phyloP scores from a whole-genome alignment of 257 asterid species.

The Fraxinus pennsylvanica region DNA sequence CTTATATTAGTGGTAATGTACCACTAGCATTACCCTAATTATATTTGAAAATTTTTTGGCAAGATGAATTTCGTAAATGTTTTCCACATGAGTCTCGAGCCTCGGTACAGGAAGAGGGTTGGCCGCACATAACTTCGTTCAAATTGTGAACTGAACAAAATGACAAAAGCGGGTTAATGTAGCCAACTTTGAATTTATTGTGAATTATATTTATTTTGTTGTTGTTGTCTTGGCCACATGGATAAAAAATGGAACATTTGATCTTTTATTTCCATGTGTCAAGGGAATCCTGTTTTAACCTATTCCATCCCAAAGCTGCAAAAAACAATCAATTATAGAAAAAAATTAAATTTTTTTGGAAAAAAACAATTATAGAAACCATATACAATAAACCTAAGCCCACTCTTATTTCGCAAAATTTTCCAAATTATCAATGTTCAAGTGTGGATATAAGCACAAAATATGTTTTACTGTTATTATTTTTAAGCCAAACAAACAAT shows the following conservation, averaged over 20 bases:
- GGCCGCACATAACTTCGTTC: too few relatives aligned
- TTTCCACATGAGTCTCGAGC: too few relatives aligned
- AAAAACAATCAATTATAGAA: not conserved
- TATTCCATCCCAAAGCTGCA: constrained; percentile 1
- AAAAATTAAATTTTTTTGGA: too few relatives aligned
- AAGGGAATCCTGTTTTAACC: not conserved
- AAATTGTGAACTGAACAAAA: not conserved
- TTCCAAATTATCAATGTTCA: not conserved
- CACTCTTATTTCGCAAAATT: not conserved
- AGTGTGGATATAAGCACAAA: constrained; percentile 12
- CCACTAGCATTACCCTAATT: too few relatives aligned
- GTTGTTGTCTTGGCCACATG: too few relatives aligned
- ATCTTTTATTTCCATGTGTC: not conserved
- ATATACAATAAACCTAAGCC: not conserved
- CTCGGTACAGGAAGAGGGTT: too few relatives aligned
- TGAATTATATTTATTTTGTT: too few relatives aligned
- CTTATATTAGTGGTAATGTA: too few relatives aligned
- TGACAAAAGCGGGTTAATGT: not conserved
- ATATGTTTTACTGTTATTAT: not conserved
- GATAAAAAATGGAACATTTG: constrained; percentile 16
- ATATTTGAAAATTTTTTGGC: not conserved
- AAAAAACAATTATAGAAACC: not conserved
- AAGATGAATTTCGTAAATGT: too few relatives aligned
- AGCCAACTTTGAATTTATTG: too few relatives aligned
- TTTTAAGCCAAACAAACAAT: not conserved